Evolutionary conservation across 75 land plant species (phyloP).

Genomic region (Adiantum capillusveneris): DNA sequence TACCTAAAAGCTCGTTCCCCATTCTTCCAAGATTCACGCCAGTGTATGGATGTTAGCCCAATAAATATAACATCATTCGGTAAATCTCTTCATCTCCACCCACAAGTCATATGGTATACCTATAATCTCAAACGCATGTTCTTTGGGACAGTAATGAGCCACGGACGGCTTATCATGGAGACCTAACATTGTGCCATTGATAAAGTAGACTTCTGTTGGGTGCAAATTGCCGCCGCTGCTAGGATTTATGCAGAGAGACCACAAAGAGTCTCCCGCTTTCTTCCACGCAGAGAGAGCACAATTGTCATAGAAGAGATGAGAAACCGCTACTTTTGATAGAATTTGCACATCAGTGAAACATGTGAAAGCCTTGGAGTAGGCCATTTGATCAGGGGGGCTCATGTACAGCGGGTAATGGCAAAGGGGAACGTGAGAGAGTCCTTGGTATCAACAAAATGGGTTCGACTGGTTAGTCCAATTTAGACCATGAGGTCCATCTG

Average conservation of each 20-base stretch:
- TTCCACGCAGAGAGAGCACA: conserved; percentile 96
- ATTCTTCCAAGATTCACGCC: conserved; percentile 99
- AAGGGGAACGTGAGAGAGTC: conserved; percentile 52
- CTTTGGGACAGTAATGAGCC: conserved; percentile 91
- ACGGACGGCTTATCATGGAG: conserved; percentile 47
- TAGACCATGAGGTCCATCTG: conserved; percentile 79
- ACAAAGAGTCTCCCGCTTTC: conserved; percentile 68
- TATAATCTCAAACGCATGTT: conserved; percentile 71
- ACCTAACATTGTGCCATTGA: conserved; percentile 48
- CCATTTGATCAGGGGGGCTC: conserved; percentile 8
- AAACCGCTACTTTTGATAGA: conserved; percentile 41
- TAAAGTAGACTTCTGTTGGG: conserved; percentile 82
- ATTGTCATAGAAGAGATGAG: conserved; percentile 76
- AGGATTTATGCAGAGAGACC: conserved; percentile 96
- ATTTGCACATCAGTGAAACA: conserved; percentile 18
- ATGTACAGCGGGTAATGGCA: conserved; percentile 27
- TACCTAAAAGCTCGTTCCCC: conserved; percentile 95
- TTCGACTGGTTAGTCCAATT: conserved; percentile 97
- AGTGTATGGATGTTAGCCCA: conserved; percentile 77
- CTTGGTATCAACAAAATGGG: conserved; percentile 77
- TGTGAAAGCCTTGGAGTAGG: conserved; percentile 27
- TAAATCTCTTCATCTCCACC: conserved; percentile 18
- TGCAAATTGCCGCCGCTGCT: conserved; percentile 95
- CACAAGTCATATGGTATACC: conserved; percentile 34
- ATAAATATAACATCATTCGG: conserved; percentile 38